These are phyloP conservation scores for Acanthamoeba healyi DNA, from an alignment of 208 protist genomes.

Conservation along the genomic window DNA sequence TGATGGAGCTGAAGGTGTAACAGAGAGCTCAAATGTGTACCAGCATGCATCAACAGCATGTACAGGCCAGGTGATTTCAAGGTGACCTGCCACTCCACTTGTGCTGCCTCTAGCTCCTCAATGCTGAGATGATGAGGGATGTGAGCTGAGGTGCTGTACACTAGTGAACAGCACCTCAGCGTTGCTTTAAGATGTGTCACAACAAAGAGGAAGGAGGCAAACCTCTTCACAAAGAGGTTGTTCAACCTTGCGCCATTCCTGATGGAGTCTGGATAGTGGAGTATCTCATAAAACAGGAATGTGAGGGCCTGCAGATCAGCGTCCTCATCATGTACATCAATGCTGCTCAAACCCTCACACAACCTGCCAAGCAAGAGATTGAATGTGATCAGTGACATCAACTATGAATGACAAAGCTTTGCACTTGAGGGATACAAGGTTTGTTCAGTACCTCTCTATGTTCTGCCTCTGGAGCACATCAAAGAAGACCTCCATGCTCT, in stretches of 20 bases:
- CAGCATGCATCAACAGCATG: constrained; percentile 52
- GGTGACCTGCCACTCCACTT: constrained; percentile 39
- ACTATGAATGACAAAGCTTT: neutral
- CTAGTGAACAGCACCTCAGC: no score
- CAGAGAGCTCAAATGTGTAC: no score
- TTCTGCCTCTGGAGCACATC: neutral
- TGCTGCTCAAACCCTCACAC: neutral
- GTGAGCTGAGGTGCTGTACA: no score
- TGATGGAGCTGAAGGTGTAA: no score
- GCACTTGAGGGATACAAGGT: neutral
- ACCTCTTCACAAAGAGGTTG: neutral
- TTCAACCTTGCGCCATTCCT: neutral
- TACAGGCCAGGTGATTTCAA: constrained; percentile 48
- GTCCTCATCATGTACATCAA: neutral
- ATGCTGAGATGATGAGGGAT: no score
- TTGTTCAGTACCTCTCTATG: neutral
- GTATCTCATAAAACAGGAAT: constrained; percentile 57
- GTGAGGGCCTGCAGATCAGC: neutral
- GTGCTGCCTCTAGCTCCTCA: neutral
- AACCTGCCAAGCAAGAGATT: no score
- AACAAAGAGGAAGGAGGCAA: neutral
- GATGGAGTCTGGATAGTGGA: constrained; percentile 4
- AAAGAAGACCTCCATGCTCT: constrained; percentile 42
- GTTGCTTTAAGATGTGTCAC: no score
- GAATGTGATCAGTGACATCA: no score